Evolutionary conservation across 1,139 yeast genomes (phyloP), one percentile per base, ranked within the genome.

Genomic region (Suhomyces yuchorum): DNA sequence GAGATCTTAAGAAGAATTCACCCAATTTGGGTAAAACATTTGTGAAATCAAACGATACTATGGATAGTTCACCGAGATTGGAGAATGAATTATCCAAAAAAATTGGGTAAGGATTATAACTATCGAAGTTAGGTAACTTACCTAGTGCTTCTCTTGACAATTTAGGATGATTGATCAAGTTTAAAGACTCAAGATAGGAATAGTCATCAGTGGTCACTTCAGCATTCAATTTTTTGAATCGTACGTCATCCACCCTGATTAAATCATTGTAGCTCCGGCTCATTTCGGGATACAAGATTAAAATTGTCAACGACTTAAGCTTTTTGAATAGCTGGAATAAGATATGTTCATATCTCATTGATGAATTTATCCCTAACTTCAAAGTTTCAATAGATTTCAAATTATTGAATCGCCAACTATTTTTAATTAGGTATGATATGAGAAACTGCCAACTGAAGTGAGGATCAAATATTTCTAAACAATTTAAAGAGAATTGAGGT

Each of bases 41-140:
- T 3, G 52, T 51, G 47, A 73, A 71, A 47, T 70, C 73, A 52
- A 61, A 71, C 9, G 69, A 66, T 0, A 61, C 68, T 2, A 73
- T 47, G 1, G 64, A 59, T 12, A 73, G 51, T 30, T 58, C 65
- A 1, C 56, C 60, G 23, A 73, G 56, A 17, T 57, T 55, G 1
- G 68, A 61, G 43, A 71, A 65, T 0, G 41, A 35, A 15, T 55
- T 48, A 4, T 52, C 44, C 19, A 68, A 43, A 37, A 62, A 65
- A 1, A 62, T 53, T 0, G 72, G 72, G 36, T 53, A 56, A 3
- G 71, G 69, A 46, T 61, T 60, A 46, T 55, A 67, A 0, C 71
- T 65, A 26, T 55, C 58, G 23, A 46, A 42, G 40, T 51, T 45
- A 44, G 61, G 51, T 17, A 55, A 24, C n/a, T 48, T 37, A 18